These are phyloP conservation scores for Solanum ossicruentum DNA, from an alignment of 257 asterid species.

Conservation along the genomic window DNA sequence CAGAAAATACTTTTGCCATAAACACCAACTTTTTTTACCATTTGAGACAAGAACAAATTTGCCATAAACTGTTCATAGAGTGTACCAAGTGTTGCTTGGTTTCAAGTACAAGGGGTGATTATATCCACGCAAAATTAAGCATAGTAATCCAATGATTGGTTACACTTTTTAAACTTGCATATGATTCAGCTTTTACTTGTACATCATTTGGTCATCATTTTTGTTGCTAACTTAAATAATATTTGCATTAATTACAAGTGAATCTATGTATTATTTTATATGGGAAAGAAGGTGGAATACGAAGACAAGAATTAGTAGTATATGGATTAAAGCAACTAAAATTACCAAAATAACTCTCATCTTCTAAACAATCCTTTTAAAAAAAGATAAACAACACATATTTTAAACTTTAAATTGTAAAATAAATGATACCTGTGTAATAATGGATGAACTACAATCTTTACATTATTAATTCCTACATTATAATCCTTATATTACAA, in stretches of 20 bases:
- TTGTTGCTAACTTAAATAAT: background rate
- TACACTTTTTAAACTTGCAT: too few species aligned
- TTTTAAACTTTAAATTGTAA: background rate
- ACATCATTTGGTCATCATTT: background rate
- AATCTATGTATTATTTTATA: background rate
- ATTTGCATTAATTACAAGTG: background rate
- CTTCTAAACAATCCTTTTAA: background rate
- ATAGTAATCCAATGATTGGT: too few species aligned
- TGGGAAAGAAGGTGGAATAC: background rate
- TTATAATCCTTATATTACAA: background rate
- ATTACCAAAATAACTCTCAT: background rate
- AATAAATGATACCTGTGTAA: background rate
- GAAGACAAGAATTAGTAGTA: background rate
- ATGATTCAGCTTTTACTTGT: background rate
- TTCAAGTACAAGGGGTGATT: too few species aligned
- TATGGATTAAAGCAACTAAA: background rate
- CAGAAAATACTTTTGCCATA: background rate
- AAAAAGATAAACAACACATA: background rate
- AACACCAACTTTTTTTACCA: background rate
- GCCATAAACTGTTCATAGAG: background rate
- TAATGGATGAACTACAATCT: background rate
- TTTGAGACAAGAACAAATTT: background rate
- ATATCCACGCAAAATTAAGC: too few species aligned
- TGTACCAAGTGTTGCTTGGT: background rate
- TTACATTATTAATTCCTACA: background rate